Evolutionary conservation across 75 land plant genomes (phyloP).

Genomic region (Azolla pinnata): DNA sequence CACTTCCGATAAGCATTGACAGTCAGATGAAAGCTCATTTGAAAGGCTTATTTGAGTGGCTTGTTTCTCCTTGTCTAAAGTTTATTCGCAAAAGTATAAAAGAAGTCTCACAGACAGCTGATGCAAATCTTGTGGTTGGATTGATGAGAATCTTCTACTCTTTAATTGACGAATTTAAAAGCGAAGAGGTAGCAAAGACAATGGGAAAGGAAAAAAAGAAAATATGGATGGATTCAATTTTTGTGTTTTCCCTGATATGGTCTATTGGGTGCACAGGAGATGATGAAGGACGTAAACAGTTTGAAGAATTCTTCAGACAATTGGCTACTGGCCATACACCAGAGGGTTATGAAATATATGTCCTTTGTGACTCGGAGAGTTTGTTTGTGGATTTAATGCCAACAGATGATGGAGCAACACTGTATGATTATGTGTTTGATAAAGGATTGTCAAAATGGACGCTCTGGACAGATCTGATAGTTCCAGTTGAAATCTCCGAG

Average conservation of each 20-base stretch:
- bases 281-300: constrained; percentile 18
- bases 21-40: constrained; percentile 19
- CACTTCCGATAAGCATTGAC: constrained; percentile 19
- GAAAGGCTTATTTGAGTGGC: constrained; percentile 28
- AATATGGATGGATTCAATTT: constrained; percentile 32
- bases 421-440: constrained; percentile 28
- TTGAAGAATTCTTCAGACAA: constrained; percentile 18
- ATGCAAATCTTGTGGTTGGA: constrained; percentile 22
- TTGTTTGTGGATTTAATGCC: constrained; percentile 22
- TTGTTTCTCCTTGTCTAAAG: constrained; percentile 20
- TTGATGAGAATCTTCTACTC: constrained; percentile 27
- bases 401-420: constrained; percentile 11
- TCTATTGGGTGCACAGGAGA: constrained; percentile 39
- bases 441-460: constrained; percentile 25
- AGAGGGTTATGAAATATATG: constrained; percentile 15
- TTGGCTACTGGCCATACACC: constrained; percentile 21
- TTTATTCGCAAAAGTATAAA: constrained; percentile 31
- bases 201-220: constrained; percentile 22
- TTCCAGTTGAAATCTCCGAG: constrained; percentile 24
- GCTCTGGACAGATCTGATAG: constrained; percentile 25
- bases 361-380: constrained; percentile 13
- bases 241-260: constrained; percentile 30
- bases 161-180: constrained; percentile 26
- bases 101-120: constrained; percentile 27
- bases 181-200: constrained; percentile 19